Evolutionary conservation across 345 rosid genomes (phyloP).

Genomic region (Viola odorata): DNA sequence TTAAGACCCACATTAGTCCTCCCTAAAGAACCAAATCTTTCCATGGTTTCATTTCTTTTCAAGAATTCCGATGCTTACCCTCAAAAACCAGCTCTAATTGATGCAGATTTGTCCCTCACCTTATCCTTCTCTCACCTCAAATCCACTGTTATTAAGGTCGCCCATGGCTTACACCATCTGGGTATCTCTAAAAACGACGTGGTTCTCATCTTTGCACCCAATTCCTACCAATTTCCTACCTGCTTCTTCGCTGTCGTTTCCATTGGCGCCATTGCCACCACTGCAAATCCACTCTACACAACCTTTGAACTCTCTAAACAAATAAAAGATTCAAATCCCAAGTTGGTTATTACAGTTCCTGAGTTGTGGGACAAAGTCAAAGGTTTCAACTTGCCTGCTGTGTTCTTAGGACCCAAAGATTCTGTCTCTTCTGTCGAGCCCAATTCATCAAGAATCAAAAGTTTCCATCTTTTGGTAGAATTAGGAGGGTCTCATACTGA

Average conservation of each 20-base stretch:
- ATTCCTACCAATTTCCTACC: slow-evolving; percentile 65
- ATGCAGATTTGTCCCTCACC: slow-evolving; percentile 50
- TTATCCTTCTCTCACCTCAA: slow-evolving; percentile 56
- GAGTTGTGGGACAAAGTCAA: slow-evolving; percentile 58
- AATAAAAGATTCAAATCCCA: slow-evolving; percentile 59
- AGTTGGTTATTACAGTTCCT: slow-evolving; percentile 52
- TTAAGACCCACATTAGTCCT: slow-evolving; percentile 49
- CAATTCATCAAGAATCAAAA: slow-evolving; percentile 20
- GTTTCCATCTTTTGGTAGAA: slow-evolving; percentile 44
- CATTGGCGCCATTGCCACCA: slow-evolving; percentile 67
- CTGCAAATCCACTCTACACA: slow-evolving; percentile 75
- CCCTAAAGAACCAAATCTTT: slow-evolving; percentile 58
- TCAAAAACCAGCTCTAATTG: slow-evolving; percentile 58
- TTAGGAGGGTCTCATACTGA: slow-evolving; percentile 38
- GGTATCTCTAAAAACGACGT: slow-evolving; percentile 64
- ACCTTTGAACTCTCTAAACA: slow-evolving; percentile 59
- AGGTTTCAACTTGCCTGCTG: slow-evolving; percentile 50
- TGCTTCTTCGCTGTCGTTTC: slow-evolving; percentile 67
- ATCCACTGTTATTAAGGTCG: slow-evolving; percentile 49
- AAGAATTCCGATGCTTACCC: slow-evolving; percentile 49
- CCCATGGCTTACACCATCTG: slow-evolving; percentile 57
- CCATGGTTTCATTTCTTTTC: slow-evolving; percentile 56
- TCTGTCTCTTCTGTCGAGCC: slow-evolving; percentile 10
- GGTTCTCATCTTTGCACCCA: slow-evolving; percentile 69
- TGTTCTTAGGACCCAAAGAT: slow-evolving; percentile 43